Evolutionary conservation across 192 early-diverging fungal genomes (phyloP).

Genomic region (Gonapodya sp.): DNA sequence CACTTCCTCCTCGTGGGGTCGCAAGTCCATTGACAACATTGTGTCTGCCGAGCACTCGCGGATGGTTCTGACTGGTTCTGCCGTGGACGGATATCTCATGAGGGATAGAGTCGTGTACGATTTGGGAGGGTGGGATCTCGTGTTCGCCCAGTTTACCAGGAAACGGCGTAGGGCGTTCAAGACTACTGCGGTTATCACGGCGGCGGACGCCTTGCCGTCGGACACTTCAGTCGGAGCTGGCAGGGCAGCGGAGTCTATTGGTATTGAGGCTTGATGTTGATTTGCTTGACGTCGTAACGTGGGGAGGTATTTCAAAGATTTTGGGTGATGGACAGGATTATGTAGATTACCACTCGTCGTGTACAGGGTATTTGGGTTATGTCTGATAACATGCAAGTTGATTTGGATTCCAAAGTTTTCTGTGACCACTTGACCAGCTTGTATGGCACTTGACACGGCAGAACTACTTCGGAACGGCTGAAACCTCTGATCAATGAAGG

Average conservation of each 20-base stretch:
- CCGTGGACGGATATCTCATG: constrained; percentile 49
- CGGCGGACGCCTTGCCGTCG: background rate
- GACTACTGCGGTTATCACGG: background rate
- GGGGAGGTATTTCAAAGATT: no score
- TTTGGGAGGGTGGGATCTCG: constrained; percentile 69
- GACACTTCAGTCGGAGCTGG: background rate
- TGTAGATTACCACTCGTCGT: no score
- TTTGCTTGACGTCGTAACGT: no score
- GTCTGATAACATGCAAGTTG: no score
- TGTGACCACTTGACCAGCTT: no score
- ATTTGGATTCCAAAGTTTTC: no score
- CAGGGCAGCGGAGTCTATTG: background rate
- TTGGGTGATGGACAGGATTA: no score
- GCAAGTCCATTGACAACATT: constrained; percentile 19
- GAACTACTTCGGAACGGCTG: no score
- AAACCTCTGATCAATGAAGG: no score
- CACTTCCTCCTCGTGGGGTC: background rate
- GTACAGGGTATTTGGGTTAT: no score
- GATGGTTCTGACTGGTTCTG: constrained; percentile 20
- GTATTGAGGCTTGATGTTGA: no score
- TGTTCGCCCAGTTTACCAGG: constrained; percentile 62
- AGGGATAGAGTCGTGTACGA: constrained; percentile 67
- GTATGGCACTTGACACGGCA: no score
- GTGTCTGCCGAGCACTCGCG: background rate
- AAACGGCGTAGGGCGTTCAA: background rate